A percentile compares a stretch with the other conserved stretches of the same genome.
Evolutionary conservation across 331 rosid species (phyloP).

Genomic region (Quercus lobata): DNA sequence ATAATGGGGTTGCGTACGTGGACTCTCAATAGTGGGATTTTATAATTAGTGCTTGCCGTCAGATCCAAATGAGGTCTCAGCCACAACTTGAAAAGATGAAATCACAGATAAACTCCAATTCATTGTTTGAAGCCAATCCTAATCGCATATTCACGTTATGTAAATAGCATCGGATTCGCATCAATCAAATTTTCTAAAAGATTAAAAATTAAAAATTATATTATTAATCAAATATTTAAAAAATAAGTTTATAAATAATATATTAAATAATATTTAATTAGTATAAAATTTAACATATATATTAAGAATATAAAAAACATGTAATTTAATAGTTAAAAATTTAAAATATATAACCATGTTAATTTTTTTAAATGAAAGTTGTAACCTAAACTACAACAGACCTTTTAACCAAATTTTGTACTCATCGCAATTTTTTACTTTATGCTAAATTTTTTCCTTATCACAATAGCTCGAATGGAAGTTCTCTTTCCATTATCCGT

Average conservation of each 20-base stretch:
- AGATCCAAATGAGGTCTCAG: neutral
- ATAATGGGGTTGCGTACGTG: conserved; percentile 11
- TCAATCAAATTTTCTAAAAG: too few species aligned
- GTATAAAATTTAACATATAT: rapidly evolving
- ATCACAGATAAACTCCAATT: neutral
- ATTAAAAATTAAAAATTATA: too few species aligned
- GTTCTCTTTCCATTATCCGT: neutral
- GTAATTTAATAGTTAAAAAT: rapidly evolving
- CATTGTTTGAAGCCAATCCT: conserved; percentile 7
- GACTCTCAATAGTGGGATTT: neutral
- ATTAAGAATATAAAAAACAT: rapidly evolving
- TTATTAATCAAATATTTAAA: too few species aligned
- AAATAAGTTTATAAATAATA: too few species aligned
- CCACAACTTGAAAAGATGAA: neutral
- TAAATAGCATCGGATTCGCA: too few species aligned
- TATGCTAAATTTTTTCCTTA: neutral
- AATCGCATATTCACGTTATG: too few species aligned
- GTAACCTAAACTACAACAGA: too few species aligned
- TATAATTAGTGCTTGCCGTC: neutral
- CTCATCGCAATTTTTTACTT: too few species aligned
- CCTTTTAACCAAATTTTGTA: too few species aligned
- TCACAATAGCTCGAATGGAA: neutral
- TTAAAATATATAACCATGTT: too few species aligned
- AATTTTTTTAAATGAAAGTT: too few species aligned
- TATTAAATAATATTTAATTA: too few species aligned